These are phyloP conservation scores for Dryadomyces quercus-mongolicae DNA, from an alignment of 2,329 filamentous ascomycete species.

Conservation along the genomic window DNA sequence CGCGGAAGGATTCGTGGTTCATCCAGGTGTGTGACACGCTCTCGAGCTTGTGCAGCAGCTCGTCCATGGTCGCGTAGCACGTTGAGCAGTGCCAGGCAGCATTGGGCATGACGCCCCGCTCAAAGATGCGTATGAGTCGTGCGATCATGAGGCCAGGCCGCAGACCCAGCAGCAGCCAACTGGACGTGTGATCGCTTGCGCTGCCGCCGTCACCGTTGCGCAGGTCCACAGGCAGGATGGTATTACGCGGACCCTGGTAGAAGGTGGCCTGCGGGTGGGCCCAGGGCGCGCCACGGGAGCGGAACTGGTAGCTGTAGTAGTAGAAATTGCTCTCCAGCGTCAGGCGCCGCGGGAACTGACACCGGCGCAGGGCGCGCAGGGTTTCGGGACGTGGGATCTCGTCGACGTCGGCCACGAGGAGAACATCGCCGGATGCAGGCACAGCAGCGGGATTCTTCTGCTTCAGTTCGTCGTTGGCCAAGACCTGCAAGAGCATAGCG, in stretches of 20 bases:
- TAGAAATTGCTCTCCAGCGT: conserved; percentile 40
- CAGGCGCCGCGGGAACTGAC: conserved; percentile 38
- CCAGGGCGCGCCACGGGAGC: conserved; percentile 35
- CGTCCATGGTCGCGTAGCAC: conserved; percentile 44
- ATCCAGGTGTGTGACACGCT: conserved; percentile 42
- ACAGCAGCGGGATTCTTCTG: conserved; percentile 14
- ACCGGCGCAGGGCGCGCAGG: conserved; percentile 34
- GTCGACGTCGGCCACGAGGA: conserved; percentile 49
- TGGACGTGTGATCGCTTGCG: neutral
- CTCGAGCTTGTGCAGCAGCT: conserved; percentile 42
- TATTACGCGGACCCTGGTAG: conserved; percentile 32
- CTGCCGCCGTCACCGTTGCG: conserved; percentile 32
- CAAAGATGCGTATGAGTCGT: conserved; percentile 11
- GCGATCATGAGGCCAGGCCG: neutral
- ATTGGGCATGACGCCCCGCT: conserved; percentile 33
- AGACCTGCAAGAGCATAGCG: conserved; percentile 43
- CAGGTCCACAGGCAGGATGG: conserved; percentile 40
- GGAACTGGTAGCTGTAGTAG: conserved; percentile 46
- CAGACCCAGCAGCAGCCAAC: neutral
- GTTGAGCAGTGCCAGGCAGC: conserved; percentile 51
- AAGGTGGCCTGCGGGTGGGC: conserved; percentile 47
- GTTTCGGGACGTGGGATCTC: conserved; percentile 44
- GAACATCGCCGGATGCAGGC: conserved; percentile 36
- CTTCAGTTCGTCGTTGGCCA: conserved; percentile 27
- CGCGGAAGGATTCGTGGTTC: conserved; percentile 35